Conservation (phyloP, 148 eudicot species). For the Fagopyrum esculentum region DNA sequence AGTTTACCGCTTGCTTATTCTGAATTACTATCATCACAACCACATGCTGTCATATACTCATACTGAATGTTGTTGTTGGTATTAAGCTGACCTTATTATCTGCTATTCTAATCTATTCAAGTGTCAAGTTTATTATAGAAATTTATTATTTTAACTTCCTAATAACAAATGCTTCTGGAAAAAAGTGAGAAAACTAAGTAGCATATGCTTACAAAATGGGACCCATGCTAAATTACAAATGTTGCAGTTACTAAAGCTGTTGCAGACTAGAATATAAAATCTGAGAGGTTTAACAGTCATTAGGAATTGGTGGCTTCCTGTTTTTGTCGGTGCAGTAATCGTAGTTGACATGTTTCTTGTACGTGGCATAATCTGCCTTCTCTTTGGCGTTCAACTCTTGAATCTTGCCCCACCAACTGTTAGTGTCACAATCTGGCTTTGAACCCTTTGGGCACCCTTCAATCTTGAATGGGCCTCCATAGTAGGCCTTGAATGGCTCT, state of each 20-base stretch:
- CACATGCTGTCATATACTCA: background rate
- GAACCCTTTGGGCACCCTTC: background rate
- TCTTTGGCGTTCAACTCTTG: slow-evolving; percentile 3
- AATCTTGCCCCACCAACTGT: background rate
- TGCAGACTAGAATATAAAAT: no score
- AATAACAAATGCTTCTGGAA: no score
- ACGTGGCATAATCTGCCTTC: background rate
- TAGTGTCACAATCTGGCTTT: background rate
- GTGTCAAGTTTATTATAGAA: no score
- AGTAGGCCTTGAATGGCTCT: background rate
- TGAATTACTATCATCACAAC: background rate
- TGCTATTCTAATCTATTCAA: no score
- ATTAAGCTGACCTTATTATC: no score
- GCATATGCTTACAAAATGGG: no score
- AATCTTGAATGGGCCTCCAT: background rate
- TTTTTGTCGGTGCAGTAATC: slow-evolving; percentile 10
- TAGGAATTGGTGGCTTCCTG: slow-evolving; percentile 1
- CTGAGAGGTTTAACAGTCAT: background rate
- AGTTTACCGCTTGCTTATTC: background rate
- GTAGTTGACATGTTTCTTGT: background rate
- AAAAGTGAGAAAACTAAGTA: no score
- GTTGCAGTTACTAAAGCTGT: no score
- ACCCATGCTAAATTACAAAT: no score
- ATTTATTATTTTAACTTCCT: no score
- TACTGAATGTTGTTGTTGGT: no score